A percentile compares a stretch with the other conserved stretches of the same genome.
These are phyloP conservation scores for Debaryomyces hansenii DNA, from an alignment of 805 yeast species.

Conservation along the genomic window DNA sequence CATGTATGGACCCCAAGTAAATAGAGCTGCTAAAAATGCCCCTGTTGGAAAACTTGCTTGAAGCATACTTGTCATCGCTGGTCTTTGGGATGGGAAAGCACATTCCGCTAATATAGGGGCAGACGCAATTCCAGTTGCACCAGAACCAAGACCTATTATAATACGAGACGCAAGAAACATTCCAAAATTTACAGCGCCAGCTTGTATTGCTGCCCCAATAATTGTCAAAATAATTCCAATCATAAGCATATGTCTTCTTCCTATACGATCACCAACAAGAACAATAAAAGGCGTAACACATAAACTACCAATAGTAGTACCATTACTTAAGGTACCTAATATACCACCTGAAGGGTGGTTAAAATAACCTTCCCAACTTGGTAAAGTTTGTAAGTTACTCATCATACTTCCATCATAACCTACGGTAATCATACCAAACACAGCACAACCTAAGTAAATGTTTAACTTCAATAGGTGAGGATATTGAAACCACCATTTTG, in stretches of 20 bases:
- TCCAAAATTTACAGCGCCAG: constrained; percentile 34
- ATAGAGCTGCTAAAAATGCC: constrained; percentile 46
- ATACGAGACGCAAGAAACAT: constrained; percentile 51
- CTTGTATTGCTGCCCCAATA: constrained; percentile 33
- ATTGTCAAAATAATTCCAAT: constrained; percentile 37
- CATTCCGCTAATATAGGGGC: constrained; percentile 53
- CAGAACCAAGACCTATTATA: constrained; percentile 36
- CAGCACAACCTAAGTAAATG: no score
- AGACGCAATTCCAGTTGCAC: constrained; percentile 54
- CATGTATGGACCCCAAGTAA: constrained; percentile 33
- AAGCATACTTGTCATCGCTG: constrained; percentile 41
- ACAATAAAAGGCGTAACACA: constrained; percentile 60
- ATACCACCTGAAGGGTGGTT: constrained; percentile 30
- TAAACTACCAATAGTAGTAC: constrained; percentile 74
- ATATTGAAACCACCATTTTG: no score
- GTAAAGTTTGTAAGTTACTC: constrained; percentile 19
- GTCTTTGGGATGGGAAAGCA: constrained; percentile 54
- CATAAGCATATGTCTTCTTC: constrained; percentile 34
- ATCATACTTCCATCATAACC: constrained; percentile 21
- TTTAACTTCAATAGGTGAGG: no score
- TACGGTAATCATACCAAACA: background rate
- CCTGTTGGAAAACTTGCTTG: constrained; percentile 61
- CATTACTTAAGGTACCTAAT: constrained; percentile 62
- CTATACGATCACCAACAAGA: constrained; percentile 34
- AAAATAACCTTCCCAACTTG: constrained; percentile 16